phyloP scores from a whole-genome alignment of 2,329 filamentous ascomycete species.

The Xenoacremonium recifei region DNA sequence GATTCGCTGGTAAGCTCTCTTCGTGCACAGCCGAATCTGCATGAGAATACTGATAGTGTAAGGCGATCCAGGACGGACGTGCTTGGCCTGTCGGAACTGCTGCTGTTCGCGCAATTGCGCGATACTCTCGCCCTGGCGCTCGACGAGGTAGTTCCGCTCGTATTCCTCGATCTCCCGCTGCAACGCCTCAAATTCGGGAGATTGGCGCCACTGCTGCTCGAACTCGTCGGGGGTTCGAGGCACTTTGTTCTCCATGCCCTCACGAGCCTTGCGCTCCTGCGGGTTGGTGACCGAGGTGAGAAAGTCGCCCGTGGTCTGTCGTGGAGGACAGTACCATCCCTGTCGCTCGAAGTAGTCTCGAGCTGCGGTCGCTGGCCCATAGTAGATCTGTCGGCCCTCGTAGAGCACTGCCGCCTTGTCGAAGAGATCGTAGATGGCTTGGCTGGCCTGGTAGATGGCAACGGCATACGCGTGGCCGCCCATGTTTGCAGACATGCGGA shows the following conservation, averaged over 20 bases:
- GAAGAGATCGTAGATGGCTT: conserved; percentile 69
- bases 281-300: conserved; percentile 68
- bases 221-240: conserved; percentile 72
- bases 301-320: conserved; percentile 70
- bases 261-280: conserved; percentile 51
- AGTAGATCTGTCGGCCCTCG: conserved; percentile 76
- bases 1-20: conserved; percentile 50
- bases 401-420: conserved; percentile 75
- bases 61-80: conserved; percentile 52
- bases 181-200: conserved; percentile 41
- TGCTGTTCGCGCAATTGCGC: conserved; percentile 47
- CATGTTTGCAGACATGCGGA: conserved; percentile 65
- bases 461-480: conserved; percentile 61
- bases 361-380: conserved; percentile 60
- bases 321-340: conserved; percentile 65
- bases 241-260: conserved; percentile 59
- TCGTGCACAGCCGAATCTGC: conserved; percentile 52
- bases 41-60: conserved; percentile 56
- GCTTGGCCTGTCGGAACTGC: conserved; percentile 49
- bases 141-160: conserved; percentile 43
- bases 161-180: conserved; percentile 50
- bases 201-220: conserved; percentile 46
- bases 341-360: conserved; percentile 65
- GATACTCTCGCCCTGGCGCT: conserved; percentile 36
- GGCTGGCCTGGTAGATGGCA: conserved; percentile 71